Evolutionary conservation across 495 filamentous ascomycete species (phyloP).

Genomic region (Sordaria brevicollis): DNA sequence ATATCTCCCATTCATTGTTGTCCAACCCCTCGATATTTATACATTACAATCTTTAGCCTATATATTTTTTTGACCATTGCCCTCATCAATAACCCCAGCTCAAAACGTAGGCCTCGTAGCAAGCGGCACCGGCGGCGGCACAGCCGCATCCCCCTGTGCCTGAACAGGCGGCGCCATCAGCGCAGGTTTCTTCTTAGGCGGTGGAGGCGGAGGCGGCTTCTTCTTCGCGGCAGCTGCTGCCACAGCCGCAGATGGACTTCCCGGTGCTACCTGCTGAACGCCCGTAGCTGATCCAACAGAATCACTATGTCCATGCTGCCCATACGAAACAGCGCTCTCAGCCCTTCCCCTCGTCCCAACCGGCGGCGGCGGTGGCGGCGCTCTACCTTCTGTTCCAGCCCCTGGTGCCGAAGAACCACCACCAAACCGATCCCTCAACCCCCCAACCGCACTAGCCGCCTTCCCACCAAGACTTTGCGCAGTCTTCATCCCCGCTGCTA

Average conservation of each 20-base stretch:
- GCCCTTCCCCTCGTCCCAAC: not conserved
- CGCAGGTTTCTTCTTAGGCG: constrained; percentile 32
- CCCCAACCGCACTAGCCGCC: not conserved
- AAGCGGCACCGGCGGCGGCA: constrained; percentile 42
- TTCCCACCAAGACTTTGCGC: constrained; percentile 47
- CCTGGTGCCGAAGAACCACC: not conserved
- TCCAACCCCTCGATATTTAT: not conserved
- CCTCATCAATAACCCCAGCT: not conserved
- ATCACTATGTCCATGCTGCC: not conserved
- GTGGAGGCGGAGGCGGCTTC: constrained; percentile 61
- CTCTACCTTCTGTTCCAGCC: not conserved
- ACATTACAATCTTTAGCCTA: not conserved
- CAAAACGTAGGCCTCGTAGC: constrained; percentile 32
- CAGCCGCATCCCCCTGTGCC: constrained; percentile 2
- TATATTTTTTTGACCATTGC: not conserved
- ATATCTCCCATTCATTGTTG: not conserved
- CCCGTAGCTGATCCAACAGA: not conserved
- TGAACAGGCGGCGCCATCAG: not conserved
- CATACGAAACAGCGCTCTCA: not conserved
- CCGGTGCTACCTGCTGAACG: not conserved
- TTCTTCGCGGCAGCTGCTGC: constrained; percentile 35
- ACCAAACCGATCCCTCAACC: constrained; percentile 11
- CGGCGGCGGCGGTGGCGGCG: not conserved
- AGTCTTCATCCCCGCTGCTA: constrained; percentile 53
- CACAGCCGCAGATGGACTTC: constrained; percentile 8